Conservation (phyloP, 345 rosid genomes). For the Rhodomyrtus tomentosa region DNA sequence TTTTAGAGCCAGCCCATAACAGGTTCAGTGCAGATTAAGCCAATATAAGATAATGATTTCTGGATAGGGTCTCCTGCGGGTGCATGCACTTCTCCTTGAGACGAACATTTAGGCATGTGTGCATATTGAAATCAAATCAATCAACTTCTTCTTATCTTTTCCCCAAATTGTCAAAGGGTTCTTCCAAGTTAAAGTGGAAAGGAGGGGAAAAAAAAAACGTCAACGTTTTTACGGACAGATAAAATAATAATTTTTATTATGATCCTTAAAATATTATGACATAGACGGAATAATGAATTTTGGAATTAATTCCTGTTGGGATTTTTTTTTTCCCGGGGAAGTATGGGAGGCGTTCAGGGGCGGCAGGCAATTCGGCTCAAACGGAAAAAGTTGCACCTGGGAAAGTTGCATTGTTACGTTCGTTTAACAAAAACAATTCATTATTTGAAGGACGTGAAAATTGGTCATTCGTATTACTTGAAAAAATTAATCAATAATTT, state of each 20-base stretch:
- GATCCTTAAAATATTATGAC: not conserved
- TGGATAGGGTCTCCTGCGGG: not conserved
- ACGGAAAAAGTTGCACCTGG: not conserved
- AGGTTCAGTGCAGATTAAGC: not conserved
- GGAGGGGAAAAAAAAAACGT: not conserved
- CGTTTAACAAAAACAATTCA: not conserved
- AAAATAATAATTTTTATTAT: not conserved
- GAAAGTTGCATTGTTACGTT: not conserved
- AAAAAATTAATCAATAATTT: fast-evolving
- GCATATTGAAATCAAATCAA: not conserved
- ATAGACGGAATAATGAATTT: not conserved
- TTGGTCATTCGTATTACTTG: fast-evolving
- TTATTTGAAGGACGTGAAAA: not conserved
- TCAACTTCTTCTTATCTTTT: not conserved
- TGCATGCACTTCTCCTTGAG: not conserved
- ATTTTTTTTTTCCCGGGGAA: fast-evolving
- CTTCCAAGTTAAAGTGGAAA: not conserved
- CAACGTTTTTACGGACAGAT: not conserved
- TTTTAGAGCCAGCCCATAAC: not conserved
- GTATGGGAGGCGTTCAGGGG: not conserved
- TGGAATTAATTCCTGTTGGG: not conserved
- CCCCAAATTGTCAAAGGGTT: not conserved
- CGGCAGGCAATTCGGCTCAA: not conserved
- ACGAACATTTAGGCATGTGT: not conserved
- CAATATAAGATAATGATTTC: not conserved